Percentiles rank a stretch among this genome's conserved stretches.
Conservation (phyloP, 768 basidiomycete species). For the Cubamyces sp. region DNA sequence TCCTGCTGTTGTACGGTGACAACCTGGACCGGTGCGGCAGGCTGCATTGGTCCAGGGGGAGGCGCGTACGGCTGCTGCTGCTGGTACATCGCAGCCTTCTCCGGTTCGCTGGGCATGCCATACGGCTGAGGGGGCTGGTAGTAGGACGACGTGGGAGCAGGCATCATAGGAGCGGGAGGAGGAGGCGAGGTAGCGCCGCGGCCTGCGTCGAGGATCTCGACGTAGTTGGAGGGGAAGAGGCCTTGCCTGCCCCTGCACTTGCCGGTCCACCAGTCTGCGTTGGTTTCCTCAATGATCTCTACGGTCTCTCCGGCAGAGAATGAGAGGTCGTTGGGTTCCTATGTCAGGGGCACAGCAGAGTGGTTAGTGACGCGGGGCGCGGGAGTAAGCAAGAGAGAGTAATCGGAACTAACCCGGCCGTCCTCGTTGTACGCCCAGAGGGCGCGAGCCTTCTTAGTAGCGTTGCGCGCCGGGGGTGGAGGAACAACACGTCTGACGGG, state of each 20-base stretch:
- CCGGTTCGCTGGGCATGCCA: conserved; percentile 35
- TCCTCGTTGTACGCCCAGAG: conserved; percentile 71
- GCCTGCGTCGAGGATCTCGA: conserved; percentile 55
- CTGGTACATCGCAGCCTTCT: conserved; percentile 38
- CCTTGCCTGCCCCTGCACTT: conserved; percentile 63
- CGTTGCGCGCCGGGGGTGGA: conserved; percentile 25
- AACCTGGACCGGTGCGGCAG: conserved; percentile 25
- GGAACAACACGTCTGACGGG: conserved; percentile 26
- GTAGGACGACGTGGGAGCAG: conserved; percentile 16
- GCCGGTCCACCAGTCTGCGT: conserved; percentile 89
- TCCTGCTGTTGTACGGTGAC: conserved; percentile 46
- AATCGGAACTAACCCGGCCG: conserved; percentile 45
- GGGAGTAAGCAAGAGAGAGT: background rate
- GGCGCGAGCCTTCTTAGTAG: conserved; percentile 49
- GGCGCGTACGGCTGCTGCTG: conserved; percentile 35
- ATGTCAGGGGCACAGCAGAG: background rate
- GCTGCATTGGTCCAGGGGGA: conserved; percentile 14
- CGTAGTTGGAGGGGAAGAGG: conserved; percentile 78
- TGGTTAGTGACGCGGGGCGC: background rate
- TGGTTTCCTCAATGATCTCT: conserved; percentile 78
- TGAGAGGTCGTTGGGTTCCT: conserved; percentile 82
- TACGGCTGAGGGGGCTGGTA: conserved; percentile 39
- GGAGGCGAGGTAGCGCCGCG: conserved; percentile 25
- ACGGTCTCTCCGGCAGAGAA: conserved; percentile 79
- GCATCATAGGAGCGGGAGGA: conserved; percentile 21